phyloP scores from a whole-genome alignment of 1,284 basidiomycete species.

The Papiliotrema flavescens region DNA sequence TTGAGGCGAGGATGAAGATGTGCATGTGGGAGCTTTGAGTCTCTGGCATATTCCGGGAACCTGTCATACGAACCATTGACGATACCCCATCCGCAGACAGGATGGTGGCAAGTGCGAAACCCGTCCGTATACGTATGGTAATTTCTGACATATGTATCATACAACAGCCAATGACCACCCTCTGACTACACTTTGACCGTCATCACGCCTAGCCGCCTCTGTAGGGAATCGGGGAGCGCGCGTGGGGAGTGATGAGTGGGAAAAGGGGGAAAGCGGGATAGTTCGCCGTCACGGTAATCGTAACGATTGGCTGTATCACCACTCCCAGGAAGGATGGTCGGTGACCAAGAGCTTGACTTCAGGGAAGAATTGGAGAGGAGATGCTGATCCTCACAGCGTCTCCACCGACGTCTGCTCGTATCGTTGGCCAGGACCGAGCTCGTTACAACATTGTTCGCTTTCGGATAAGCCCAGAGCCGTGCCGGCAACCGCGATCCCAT shows the following conservation, averaged over 20 bases:
- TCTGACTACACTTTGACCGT: background rate
- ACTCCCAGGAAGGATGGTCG: conserved; percentile 25
- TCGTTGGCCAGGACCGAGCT: no score
- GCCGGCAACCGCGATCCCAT: no score
- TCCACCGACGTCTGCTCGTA: background rate
- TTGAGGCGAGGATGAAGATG: background rate
- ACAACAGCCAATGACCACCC: background rate
- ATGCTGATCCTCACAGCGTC: background rate
- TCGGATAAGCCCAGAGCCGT: no score
- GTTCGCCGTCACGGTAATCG: conserved; percentile 5
- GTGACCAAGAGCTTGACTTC: conserved; percentile 32
- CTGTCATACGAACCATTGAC: no score
- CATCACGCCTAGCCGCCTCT: background rate
- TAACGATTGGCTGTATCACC: conserved; percentile 1
- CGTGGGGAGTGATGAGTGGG: background rate
- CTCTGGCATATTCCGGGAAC: background rate
- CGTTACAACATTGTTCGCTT: no score
- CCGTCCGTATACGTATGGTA: no score
- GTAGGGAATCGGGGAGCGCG: background rate
- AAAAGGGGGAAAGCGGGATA: background rate
- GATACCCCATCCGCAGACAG: no score
- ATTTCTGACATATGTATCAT: background rate
- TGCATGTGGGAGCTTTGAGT: background rate
- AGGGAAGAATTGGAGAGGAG: background rate
- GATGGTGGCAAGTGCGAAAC: no score